Percentiles rank a stretch among this genome's conserved stretches.
Evolutionary conservation across 352 stramenopile species (phyloP).

Genomic region (Globisporangium mamillatum): DNA sequence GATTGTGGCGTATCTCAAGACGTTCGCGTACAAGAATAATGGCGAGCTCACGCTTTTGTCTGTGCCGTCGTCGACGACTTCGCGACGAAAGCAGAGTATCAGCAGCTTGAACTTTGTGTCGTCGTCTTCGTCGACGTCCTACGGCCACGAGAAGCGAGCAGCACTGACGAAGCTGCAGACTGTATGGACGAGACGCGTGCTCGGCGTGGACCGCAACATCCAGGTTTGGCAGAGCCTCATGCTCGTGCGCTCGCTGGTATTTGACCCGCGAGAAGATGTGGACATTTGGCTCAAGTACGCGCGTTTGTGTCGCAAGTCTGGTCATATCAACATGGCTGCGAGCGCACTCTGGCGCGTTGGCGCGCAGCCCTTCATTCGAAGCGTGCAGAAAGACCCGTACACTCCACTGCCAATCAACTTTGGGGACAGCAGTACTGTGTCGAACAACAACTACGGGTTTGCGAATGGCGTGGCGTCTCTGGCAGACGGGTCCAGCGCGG

Average conservation of each 20-base stretch:
- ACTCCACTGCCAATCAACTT: conserved; percentile 71
- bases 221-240: conserved; percentile 95
- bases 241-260: conserved; percentile 92
- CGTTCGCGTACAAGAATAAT: conserved; percentile 76
- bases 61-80: conserved; percentile 30
- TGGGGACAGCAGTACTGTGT: conserved; percentile 36
- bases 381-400: conserved; percentile 66
- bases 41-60: conserved; percentile 73
- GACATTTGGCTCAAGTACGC: conserved; percentile 95
- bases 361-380: conserved; percentile 76
- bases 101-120: conserved; percentile 81
- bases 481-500: conserved; percentile 63
- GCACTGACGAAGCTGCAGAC: conserved; percentile 76
- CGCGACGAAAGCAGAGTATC: conserved; percentile 70
- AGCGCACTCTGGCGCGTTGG: conserved; percentile 81
- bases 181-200: conserved; percentile 86
- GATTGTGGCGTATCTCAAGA: conserved; percentile 83
- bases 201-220: conserved; percentile 94
- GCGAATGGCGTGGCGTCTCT: conserved; percentile 53
- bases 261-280: conserved; percentile 88
- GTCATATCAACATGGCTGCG: conserved; percentile 82
- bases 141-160: conserved; percentile 68
- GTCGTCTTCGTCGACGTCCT: conserved; percentile 67
- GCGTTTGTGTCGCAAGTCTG: conserved; percentile 89
- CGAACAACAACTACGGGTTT: conserved; percentile 30